phyloP scores from a whole-genome alignment of 257 asterid species.

The Plectranthus barbatus region DNA sequence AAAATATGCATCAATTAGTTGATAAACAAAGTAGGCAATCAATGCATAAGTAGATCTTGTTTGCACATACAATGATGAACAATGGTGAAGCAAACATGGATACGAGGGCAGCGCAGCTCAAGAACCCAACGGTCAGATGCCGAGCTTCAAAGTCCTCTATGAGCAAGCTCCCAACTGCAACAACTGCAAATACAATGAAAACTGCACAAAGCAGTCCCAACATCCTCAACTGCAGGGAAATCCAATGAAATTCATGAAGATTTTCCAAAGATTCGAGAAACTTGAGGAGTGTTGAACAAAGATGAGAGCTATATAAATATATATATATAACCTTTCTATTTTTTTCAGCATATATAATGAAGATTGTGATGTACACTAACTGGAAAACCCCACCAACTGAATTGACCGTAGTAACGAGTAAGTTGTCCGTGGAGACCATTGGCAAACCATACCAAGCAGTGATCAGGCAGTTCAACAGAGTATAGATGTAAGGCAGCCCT shows the following conservation, averaged over 20 bases:
- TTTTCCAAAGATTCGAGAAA: too few relatives aligned
- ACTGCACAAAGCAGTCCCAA: constrained; percentile 38
- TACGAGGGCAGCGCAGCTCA: constrained; percentile 50
- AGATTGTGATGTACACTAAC: constrained; percentile 35
- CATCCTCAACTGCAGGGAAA: constrained; percentile 39
- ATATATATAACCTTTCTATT: constrained; percentile 35
- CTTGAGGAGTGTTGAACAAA: too few relatives aligned
- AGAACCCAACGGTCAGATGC: constrained; percentile 33
- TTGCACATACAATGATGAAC: constrained; percentile 46
- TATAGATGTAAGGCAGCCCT: constrained; percentile 50
- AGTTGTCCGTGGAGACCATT: constrained; percentile 38
- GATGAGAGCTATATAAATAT: too few relatives aligned
- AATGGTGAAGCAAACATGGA: constrained; percentile 66
- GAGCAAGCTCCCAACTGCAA: constrained; percentile 39
- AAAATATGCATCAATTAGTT: too few relatives aligned
- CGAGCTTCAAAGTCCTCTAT: constrained; percentile 33
- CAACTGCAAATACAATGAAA: constrained; percentile 26
- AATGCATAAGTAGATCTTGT: neutral
- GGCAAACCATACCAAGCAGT: constrained; percentile 72
- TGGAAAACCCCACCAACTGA: constrained; percentile 52
- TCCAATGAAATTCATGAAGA: neutral
- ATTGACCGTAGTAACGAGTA: constrained; percentile 52
- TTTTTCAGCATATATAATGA: constrained; percentile 37
- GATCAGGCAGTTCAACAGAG: constrained; percentile 57
- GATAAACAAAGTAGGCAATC: too few relatives aligned